phyloP scores from a whole-genome alignment of 306 rosid species.

The Cucumis hystrix region DNA sequence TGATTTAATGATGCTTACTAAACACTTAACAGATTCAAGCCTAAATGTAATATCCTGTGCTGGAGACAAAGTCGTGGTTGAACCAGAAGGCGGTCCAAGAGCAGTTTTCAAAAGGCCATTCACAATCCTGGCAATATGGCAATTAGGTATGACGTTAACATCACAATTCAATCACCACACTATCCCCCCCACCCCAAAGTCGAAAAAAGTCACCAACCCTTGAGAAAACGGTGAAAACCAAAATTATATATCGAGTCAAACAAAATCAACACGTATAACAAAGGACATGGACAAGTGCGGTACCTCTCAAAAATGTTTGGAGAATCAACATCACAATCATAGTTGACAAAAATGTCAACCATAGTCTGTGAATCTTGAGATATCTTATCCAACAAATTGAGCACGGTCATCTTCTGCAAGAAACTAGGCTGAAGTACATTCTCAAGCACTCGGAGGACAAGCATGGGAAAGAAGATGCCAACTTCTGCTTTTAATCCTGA shows the following conservation, averaged over 20 bases:
- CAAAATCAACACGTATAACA: neutral
- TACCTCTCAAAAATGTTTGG: constrained; percentile 98
- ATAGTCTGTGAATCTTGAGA: constrained; percentile 85
- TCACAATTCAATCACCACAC: constrained; percentile 9
- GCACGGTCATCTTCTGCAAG: constrained; percentile 94
- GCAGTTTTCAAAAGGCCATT: constrained; percentile 99
- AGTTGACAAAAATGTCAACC: constrained; percentile 90
- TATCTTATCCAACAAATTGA: constrained; percentile 75
- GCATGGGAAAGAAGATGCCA: constrained; percentile 98
- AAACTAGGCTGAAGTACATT: constrained; percentile 99
- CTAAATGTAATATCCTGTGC: constrained; percentile 90
- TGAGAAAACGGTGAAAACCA: neutral
- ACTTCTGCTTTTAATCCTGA: constrained; percentile 88
- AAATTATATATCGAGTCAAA: neutral
- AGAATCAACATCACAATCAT: constrained; percentile 95
- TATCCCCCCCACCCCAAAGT: neutral
- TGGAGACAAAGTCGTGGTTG: constrained; percentile 74
- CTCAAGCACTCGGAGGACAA: constrained; percentile 90
- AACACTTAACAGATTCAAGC: constrained; percentile 90
- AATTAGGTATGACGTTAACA: constrained; percentile 68
- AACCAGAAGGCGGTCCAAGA: constrained; percentile 94
- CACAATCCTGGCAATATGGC: constrained; percentile 96
- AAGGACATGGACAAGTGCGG: constrained; percentile 19
- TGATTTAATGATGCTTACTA: constrained; percentile 75
- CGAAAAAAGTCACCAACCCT: neutral